Percentiles rank a stretch among this genome's conserved stretches.
These are phyloP conservation scores for Pilatotrama ljubarskyi DNA, from an alignment of 768 basidiomycete genomes.

Conservation along the genomic window DNA sequence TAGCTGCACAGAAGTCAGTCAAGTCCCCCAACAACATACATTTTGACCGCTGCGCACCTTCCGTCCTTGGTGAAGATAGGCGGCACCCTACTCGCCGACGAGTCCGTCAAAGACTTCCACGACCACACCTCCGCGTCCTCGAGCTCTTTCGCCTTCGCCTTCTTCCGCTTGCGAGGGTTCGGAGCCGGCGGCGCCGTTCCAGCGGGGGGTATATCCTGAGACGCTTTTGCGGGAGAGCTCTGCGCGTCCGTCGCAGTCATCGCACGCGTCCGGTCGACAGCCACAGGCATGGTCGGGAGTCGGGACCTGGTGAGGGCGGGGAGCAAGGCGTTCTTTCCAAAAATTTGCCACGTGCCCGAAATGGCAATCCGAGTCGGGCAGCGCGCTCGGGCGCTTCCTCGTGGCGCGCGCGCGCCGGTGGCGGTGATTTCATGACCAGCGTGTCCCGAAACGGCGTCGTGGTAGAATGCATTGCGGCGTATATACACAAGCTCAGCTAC, in stretches of 20 bases:
- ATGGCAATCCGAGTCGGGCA: slow-evolving; percentile 19
- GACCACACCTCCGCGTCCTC: slow-evolving; percentile 45
- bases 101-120: slow-evolving; percentile 74
- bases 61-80: slow-evolving; percentile 89
- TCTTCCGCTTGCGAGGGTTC: slow-evolving; percentile 38
- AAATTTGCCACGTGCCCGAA: slow-evolving; percentile 31
- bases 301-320: slow-evolving; percentile 11
- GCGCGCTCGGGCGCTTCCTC: neutral
- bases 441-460: neutral
- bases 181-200: slow-evolving; percentile 26
- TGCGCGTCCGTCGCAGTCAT: slow-evolving; percentile 28
- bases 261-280: slow-evolving; percentile 29
- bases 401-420: neutral
- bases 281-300: slow-evolving; percentile 29
- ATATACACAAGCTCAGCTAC: slow-evolving; percentile 18
- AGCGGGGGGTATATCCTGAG: slow-evolving; percentile 33
- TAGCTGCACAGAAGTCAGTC: slow-evolving; percentile 52
- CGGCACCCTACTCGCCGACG: slow-evolving; percentile 59
- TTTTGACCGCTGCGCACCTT: slow-evolving; percentile 48
- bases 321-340: slow-evolving; percentile 22
- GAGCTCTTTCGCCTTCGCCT: slow-evolving; percentile 46
- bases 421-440: neutral
- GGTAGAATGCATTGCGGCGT: slow-evolving; percentile 15
- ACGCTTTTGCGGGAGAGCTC: slow-evolving; percentile 40
- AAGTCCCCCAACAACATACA: slow-evolving; percentile 8